phyloP scores from a whole-genome alignment of 257 asterid species.

The Gardenia jasminoides region DNA sequence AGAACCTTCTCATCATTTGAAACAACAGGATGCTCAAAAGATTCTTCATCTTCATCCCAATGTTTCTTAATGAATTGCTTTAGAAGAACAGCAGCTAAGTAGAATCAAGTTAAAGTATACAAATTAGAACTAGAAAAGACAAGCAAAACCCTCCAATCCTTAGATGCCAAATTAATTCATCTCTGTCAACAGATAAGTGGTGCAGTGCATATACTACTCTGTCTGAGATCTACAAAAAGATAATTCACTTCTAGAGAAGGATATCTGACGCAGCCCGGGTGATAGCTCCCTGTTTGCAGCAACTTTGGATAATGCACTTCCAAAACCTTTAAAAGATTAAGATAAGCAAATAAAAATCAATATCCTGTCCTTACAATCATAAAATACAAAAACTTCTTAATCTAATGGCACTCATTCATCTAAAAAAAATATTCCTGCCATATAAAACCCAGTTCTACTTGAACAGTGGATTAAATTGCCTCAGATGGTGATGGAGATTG shows the following conservation, averaged over 20 bases:
- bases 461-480: neutral
- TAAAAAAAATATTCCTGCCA: neutral
- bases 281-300: constrained; percentile 70
- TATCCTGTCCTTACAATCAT: neutral
- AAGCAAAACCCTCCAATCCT: neutral
- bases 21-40: constrained; percentile 88
- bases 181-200: neutral
- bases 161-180: neutral
- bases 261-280: constrained; percentile 87
- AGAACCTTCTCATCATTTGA: constrained; percentile 73
- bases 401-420: neutral
- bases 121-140: constrained; percentile 16
- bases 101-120: constrained; percentile 50
- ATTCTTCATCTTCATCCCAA: constrained; percentile 80
- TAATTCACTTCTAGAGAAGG: constrained; percentile 43
- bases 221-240: neutral
- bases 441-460: neutral
- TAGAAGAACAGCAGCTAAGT: constrained; percentile 94
- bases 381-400: neutral
- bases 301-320: constrained; percentile 71
- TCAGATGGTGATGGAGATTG: neutral
- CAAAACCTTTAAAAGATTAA: constrained; percentile 62
- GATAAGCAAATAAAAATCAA: constrained; percentile 4
- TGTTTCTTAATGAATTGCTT: constrained; percentile 88
- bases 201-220: neutral